Evolutionary conservation across 768 basidiomycete species (phyloP).

Genomic region (Amanita polypyramis): DNA sequence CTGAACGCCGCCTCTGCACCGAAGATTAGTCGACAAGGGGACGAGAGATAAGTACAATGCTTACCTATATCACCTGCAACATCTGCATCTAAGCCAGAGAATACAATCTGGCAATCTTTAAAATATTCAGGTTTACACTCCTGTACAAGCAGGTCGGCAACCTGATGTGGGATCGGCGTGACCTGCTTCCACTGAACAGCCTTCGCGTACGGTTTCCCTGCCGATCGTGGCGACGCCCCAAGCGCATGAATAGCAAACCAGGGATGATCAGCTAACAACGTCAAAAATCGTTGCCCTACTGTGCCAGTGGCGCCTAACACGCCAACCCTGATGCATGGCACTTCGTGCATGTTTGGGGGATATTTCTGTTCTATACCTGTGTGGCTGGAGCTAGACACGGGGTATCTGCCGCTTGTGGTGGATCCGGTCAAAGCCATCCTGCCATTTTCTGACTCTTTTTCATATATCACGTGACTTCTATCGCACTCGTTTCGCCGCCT

Average conservation of each 20-base stretch:
- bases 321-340: constrained; percentile 40
- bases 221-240: constrained; percentile 83
- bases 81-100: constrained; percentile 93
- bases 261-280: constrained; percentile 77
- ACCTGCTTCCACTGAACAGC: constrained; percentile 87
- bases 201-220: constrained; percentile 66
- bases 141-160: constrained; percentile 53
- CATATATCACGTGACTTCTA: constrained; percentile 9
- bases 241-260: constrained; percentile 83
- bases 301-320: constrained; percentile 87
- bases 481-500: background rate
- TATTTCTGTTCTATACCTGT: constrained; percentile 18
- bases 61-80: constrained; percentile 92
- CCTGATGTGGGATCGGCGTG: constrained; percentile 56
- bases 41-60: constrained; percentile 8
- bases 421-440: constrained; percentile 1
- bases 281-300: constrained; percentile 93
- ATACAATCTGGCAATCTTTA: constrained; percentile 73
- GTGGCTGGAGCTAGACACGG: constrained; percentile 15
- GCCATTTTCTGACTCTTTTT: constrained; percentile 2
- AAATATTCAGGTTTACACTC: constrained; percentile 77
- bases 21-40: background rate
- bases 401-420: constrained; percentile 6
- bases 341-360: constrained; percentile 25
- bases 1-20: constrained; percentile 74